Conservation (phyloP, 1,139 yeast species). For the Keqinozyma sinolaborantium region DNA sequence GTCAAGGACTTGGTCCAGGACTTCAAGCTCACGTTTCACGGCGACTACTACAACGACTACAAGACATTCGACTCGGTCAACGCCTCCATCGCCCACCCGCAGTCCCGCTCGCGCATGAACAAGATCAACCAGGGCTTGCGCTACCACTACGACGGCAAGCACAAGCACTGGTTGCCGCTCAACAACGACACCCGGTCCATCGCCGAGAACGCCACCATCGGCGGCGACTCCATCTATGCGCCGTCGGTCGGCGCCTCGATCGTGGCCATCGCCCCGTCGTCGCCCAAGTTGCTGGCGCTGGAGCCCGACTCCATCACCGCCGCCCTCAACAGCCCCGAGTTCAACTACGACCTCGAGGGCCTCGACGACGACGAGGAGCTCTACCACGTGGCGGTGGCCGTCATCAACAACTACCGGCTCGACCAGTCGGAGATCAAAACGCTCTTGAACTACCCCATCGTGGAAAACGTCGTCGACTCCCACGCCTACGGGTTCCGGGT, state of each 20-base stretch:
- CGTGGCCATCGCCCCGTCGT: conserved; percentile 27
- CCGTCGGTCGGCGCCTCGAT: conserved; percentile 36
- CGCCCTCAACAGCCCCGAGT: conserved; percentile 22
- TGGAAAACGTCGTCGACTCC: conserved; percentile 40
- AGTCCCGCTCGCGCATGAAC: conserved; percentile 61
- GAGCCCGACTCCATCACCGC: conserved; percentile 22
- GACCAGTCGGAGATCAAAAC: conserved; percentile 33
- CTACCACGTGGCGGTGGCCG: conserved; percentile 31
- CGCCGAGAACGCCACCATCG: conserved; percentile 10
- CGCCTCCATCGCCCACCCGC: conserved; percentile 66
- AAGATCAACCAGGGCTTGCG: conserved; percentile 82
- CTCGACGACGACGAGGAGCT: conserved; percentile 40
- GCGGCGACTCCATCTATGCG: conserved; percentile 19
- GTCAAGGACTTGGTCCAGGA: conserved; percentile 73
- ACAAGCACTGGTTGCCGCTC: conserved; percentile 78
- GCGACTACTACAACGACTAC: conserved; percentile 72
- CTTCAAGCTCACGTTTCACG: conserved; percentile 68
- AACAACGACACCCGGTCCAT: conserved; percentile 15
- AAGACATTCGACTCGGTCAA: conserved; percentile 81
- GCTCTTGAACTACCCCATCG: conserved; percentile 42
- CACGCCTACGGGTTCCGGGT: conserved; percentile 45
- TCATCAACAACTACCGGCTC: conserved; percentile 37
- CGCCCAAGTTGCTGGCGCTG: conserved; percentile 18
- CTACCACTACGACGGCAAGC: conserved; percentile 72
- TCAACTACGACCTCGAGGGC: conserved; percentile 29